Evolutionary conservation across 257 asterid species (phyloP).

Genomic region (Mitragyna speciosa): DNA sequence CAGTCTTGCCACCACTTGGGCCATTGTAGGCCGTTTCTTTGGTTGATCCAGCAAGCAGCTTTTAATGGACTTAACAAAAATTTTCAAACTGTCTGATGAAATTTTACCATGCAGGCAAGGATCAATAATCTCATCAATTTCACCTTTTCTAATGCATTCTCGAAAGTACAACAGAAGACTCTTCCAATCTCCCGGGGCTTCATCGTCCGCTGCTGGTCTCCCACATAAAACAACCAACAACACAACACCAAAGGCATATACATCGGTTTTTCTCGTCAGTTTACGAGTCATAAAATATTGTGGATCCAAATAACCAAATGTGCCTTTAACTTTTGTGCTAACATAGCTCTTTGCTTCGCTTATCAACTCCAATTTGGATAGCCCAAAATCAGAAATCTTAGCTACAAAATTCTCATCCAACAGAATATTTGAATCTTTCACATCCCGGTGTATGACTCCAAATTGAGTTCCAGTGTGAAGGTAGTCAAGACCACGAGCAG

Average conservation of each 20-base stretch:
- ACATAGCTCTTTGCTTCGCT: not conserved
- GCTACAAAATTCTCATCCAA: slow-evolving; percentile 16
- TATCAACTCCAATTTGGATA: slow-evolving; percentile 10
- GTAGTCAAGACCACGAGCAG: slow-evolving; percentile 23
- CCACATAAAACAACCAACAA: slow-evolving; percentile 14
- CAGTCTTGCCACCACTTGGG: slow-evolving; percentile 24
- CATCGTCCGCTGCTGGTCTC: slow-evolving; percentile 12
- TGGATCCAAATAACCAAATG: slow-evolving; percentile 23
- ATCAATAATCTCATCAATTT: slow-evolving; percentile 4
- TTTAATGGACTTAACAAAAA: not conserved
- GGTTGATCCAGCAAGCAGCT: slow-evolving; percentile 16
- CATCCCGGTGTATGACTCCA: slow-evolving; percentile 23
- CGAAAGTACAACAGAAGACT: slow-evolving; percentile 1
- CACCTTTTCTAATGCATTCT: slow-evolving; percentile 11
- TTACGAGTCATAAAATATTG: slow-evolving; percentile 14
- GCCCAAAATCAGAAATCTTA: slow-evolving; percentile 20
- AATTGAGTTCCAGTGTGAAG: slow-evolving; percentile 16
- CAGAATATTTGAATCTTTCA: slow-evolving; percentile 20
- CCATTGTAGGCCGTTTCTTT: slow-evolving; percentile 26
- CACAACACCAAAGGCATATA: slow-evolving; percentile 29
- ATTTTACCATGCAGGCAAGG: not conserved
- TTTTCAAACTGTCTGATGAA: not conserved
- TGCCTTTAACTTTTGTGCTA: slow-evolving; percentile 12
- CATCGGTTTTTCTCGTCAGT: slow-evolving; percentile 20
- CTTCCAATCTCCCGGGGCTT: not conserved